Evolutionary conservation across 2,329 filamentous ascomycete genomes (phyloP).

Genomic region (Cladosporium cucumerinum): DNA sequence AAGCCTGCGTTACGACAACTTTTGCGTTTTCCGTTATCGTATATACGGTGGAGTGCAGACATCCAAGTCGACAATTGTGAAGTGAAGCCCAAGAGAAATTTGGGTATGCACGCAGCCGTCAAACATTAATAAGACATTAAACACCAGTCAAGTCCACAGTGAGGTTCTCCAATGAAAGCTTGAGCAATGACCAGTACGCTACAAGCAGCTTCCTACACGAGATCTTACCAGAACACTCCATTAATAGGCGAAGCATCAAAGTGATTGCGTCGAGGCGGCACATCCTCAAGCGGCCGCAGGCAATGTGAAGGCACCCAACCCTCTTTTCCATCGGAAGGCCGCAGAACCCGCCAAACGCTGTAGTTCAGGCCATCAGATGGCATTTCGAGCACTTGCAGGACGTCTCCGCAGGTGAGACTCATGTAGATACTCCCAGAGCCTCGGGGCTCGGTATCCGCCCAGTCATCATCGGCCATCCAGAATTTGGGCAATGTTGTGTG

Average conservation of each 20-base stretch:
- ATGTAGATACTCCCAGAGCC: constrained; percentile 4
- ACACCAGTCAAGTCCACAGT: background rate
- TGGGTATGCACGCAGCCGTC: background rate
- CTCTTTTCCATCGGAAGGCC: constrained; percentile 1
- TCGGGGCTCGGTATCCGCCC: background rate
- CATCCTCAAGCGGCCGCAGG: constrained; percentile 2
- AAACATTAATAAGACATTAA: background rate
- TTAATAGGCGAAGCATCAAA: constrained; percentile 3
- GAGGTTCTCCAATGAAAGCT: background rate
- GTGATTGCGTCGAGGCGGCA: background rate
- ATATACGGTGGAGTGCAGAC: no score
- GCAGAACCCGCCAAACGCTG: background rate
- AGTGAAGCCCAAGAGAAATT: background rate
- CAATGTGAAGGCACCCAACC: constrained; percentile 5
- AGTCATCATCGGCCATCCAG: constrained; percentile 13
- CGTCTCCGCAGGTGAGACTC: constrained; percentile 1
- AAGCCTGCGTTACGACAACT: background rate
- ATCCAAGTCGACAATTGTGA: background rate
- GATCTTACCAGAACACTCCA: background rate
- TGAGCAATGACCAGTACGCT: background rate
- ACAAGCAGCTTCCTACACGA: background rate
- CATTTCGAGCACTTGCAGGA: constrained; percentile 3
- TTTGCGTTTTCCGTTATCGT: background rate
- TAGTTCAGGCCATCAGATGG: background rate
- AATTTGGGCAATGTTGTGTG: background rate